Evolutionary conservation across 345 rosid species (phyloP), one percentile per base, ranked within the genome.

Genomic region (Brassica incana): DNA sequence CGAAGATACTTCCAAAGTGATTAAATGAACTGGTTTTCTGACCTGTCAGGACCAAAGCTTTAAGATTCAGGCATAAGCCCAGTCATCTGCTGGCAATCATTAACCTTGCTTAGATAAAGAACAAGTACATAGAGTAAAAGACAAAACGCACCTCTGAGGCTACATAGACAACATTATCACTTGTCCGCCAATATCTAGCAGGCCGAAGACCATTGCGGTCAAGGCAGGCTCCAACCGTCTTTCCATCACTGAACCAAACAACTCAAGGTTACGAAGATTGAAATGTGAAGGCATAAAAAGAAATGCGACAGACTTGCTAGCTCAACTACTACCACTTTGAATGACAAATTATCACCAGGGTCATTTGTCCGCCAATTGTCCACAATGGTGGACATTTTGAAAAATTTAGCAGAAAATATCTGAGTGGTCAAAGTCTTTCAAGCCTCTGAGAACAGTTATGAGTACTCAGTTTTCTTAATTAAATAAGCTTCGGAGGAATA

Each of bases 181-280:
- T 82, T 52, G 99, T 95, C 81, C 93, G 89, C 99, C 99, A 95
- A 82, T 95, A 95, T 87, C 99, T 91, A 84, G 99, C 99, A 58
- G 99, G 99, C 70, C 99, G 97, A 85, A 95, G 99, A 76, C 99
- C 99, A 89, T 95, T 95, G 35, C 99, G 90, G 83, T 95, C 98
- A 61, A 95, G 98, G 80, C 94, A 89, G 72, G 99, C 99, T 72
- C 99, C 99, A 56, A 95, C 96, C 72, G 97, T 95, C 86, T 95
- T 95, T 75, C 99, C 99, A 83, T 95, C 99, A 87, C 99, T 95
- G 88, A 71, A 71, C 78, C 74, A 82, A 73, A 67, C 61, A 73
- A 81, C 76, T 43, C 72, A 80, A 69, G 32, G 32, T 29, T 29
- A 62, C 54, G 50, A 66, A 65, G 69, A 66, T 25, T 65, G 29